Base-by-base conservation (phyloP, 78 protist species). In the Pigoraptor vietnamica region DNA sequence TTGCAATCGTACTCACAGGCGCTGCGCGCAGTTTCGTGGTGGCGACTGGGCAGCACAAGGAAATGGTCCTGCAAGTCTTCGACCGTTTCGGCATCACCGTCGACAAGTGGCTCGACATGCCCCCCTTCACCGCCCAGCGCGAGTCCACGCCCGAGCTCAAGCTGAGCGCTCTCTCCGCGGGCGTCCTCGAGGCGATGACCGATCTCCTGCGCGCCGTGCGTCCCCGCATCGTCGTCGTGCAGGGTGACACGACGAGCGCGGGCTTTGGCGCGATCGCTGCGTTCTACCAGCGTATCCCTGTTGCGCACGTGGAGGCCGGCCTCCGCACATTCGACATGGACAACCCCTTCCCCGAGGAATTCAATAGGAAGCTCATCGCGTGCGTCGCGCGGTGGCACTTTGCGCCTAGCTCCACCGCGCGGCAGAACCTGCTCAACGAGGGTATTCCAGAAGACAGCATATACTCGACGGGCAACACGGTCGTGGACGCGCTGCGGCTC, bases 201-300 rank as follows among this genome's bases (percentile, higher is more conserved):
- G 34, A 14, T 25, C 9, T 79, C 35, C 32, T 79, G 1, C 34
- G 1, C 32, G 84, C 23, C 1, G 84, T 79, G 35, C 84, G 84
- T 19, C 84, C 84, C 34, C 35, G 10, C 84, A 14, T 90, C 32
- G 82, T 90, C 10, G 34, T 90, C 36, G 82, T 90, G 33, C 91
- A 90, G 82, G 91, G 91, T 25, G 91, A 90, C 56, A 90, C 91
- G 32, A 90, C 91, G 10, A 90, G 39, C 79, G 82, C 91, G 9
- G 29, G 6, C 33, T 21, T 56, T 21, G 91, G 38, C 32, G 91
- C 91, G 9, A 29, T 90, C 10, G 21, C 38, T 25, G 79, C 91
- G 10, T 40, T 40, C 56, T 90, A 90, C 82, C 32, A 90, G 33
- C 23, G n/a, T 2, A 81, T 90, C 10, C 55, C 40, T 67, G 40